Conservation (phyloP, 2,329 filamentous ascomycete genomes). For the Aspergillus fischeri region DNA sequence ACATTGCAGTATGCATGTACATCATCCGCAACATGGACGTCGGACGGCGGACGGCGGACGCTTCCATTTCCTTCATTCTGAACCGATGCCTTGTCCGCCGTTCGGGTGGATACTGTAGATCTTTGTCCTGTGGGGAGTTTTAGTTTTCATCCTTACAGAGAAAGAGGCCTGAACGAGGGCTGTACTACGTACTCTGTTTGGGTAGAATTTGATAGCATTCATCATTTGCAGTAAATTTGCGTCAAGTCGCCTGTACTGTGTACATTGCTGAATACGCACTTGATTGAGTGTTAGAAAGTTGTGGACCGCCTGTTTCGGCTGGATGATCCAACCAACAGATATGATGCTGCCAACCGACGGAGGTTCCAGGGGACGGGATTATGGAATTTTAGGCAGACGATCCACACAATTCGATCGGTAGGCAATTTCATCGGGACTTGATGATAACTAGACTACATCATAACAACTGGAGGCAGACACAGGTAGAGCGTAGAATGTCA, state of each 20-base stretch:
- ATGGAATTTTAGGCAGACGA: slow-evolving; percentile 9
- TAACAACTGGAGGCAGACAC: background rate
- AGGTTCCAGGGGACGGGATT: slow-evolving; percentile 17
- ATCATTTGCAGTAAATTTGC: background rate
- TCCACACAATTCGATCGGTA: background rate
- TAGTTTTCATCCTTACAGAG: background rate
- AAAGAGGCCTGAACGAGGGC: background rate
- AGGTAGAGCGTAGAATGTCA: background rate
- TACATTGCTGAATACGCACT: background rate
- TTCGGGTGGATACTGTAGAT: background rate
- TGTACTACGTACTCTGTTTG: background rate
- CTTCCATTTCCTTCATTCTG: slow-evolving; percentile 6
- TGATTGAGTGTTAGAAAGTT: background rate
- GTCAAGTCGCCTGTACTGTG: background rate
- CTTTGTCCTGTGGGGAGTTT: background rate
- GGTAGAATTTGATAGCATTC: background rate
- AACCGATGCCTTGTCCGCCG: background rate
- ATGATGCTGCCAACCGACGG: slow-evolving; percentile 10
- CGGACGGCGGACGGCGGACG: background rate
- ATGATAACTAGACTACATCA: background rate
- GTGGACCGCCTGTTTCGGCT: background rate
- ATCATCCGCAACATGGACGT: slow-evolving; percentile 3
- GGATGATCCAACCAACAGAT: background rate
- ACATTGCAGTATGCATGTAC: slow-evolving; percentile 6
- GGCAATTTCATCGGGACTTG: background rate